These are phyloP conservation scores for Neurospora sublineolata DNA, from an alignment of 495 filamentous ascomycete species.

Conservation along the genomic window DNA sequence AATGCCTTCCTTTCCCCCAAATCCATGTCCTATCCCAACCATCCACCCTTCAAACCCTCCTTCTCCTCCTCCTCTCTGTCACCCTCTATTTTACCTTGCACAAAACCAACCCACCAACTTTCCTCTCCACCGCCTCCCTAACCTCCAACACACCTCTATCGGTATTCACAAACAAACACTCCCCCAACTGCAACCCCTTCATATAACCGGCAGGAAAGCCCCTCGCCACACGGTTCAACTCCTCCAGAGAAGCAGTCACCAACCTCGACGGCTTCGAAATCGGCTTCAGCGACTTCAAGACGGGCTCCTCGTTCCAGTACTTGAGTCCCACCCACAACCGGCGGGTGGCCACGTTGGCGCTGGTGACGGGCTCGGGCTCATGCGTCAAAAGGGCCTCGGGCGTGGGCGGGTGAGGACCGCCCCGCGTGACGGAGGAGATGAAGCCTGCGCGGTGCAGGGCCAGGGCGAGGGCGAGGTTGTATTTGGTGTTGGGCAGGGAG, in stretches of 20 bases:
- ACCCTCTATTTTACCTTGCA: constrained; percentile 50
- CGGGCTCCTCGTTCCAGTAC: constrained; percentile 82
- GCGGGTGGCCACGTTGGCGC: constrained; percentile 63
- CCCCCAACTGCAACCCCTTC: constrained; percentile 66
- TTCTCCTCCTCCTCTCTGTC: constrained; percentile 5
- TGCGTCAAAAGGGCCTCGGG: constrained; percentile 30
- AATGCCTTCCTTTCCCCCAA: neutral
- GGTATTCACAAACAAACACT: constrained; percentile 72
- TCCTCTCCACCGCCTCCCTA: constrained; percentile 77
- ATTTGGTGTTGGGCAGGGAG: constrained; percentile 69
- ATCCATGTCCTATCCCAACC: neutral
- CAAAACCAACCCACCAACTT: constrained; percentile 71
- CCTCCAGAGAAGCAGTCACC: constrained; percentile 50
- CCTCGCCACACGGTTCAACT: constrained; percentile 50
- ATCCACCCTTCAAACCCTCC: constrained; percentile 2
- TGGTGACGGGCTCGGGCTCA: constrained; percentile 54
- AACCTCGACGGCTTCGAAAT: constrained; percentile 67
- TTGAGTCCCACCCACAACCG: constrained; percentile 89
- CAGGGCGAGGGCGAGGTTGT: constrained; percentile 64
- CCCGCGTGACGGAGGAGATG: constrained; percentile 71
- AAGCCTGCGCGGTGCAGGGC: constrained; percentile 75
- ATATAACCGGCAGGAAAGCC: constrained; percentile 56
- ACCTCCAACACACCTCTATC: constrained; percentile 73
- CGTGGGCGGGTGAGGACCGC: constrained; percentile 53
- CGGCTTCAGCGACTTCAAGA: constrained; percentile 57